phyloP scores from a whole-genome alignment of 495 filamentous ascomycete species.

The Umbilicaria muhlenbergii region DNA sequence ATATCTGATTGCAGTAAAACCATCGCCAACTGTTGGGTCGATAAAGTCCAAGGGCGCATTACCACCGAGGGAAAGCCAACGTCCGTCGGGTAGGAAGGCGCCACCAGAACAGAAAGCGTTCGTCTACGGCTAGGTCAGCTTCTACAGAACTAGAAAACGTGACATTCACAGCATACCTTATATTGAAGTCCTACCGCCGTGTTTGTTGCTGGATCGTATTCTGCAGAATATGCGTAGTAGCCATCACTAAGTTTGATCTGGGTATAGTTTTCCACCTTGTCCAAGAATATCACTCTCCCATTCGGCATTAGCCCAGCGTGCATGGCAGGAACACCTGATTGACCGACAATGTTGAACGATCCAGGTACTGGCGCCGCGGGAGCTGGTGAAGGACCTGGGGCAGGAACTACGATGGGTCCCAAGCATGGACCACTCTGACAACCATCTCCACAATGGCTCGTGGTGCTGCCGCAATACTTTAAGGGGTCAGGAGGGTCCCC shows the following conservation, averaged over 20 bases:
- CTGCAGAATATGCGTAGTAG: slow-evolving; percentile 41
- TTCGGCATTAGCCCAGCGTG: slow-evolving; percentile 45
- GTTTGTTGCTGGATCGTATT: slow-evolving; percentile 39
- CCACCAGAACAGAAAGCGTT: slow-evolving; percentile 51
- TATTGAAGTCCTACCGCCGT: slow-evolving; percentile 31
- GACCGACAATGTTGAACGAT: slow-evolving; percentile 30
- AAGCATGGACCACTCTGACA: slow-evolving; percentile 24
- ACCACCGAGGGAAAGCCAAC: slow-evolving; percentile 37
- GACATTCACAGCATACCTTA: slow-evolving; percentile 9
- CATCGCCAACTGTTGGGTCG: slow-evolving; percentile 42
- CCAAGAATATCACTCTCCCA: slow-evolving; percentile 42
- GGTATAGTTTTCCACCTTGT: slow-evolving; percentile 49
- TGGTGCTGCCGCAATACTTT: slow-evolving; percentile 18
- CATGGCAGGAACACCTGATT: slow-evolving; percentile 47
- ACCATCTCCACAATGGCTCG: slow-evolving; percentile 23
- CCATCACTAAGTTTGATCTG: slow-evolving; percentile 36
- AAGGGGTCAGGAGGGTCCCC: not conserved
- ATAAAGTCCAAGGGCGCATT: slow-evolving; percentile 38
- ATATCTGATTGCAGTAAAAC: slow-evolving; percentile 40
- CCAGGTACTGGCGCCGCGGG: slow-evolving; percentile 24
- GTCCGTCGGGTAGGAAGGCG: slow-evolving; percentile 41
- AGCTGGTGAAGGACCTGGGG: slow-evolving; percentile 20
- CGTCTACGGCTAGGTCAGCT: slow-evolving; percentile 16
- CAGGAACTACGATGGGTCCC: slow-evolving; percentile 14
- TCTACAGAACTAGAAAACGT: not conserved